Evolutionary conservation across 352 stramenopile species (phyloP).

Genomic region (Globisporangium lucens): DNA sequence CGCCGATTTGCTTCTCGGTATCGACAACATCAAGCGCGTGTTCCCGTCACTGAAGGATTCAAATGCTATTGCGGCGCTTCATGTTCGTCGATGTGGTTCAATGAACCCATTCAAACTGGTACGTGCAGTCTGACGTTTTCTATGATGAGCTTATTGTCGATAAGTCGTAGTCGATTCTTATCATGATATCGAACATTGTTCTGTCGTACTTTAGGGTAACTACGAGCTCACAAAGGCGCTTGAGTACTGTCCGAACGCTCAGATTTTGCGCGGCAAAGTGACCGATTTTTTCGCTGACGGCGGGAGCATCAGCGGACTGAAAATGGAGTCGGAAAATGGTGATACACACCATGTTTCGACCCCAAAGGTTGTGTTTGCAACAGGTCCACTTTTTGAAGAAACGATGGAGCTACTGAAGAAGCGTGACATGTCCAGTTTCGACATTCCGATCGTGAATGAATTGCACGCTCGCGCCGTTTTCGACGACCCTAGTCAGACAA

Average conservation of each 20-base stretch:
- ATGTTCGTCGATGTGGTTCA: conserved; percentile 69
- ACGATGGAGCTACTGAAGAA: conserved; percentile 62
- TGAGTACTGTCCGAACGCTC: conserved; percentile 56
- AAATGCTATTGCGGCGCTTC: conserved; percentile 49
- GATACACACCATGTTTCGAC: conserved; percentile 58
- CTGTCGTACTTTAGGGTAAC: conserved; percentile 23
- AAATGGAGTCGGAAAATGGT: conserved; percentile 47
- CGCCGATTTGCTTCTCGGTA: conserved; percentile 61
- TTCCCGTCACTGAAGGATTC: conserved; percentile 66
- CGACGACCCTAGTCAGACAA: conserved; percentile 53
- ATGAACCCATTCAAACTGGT: conserved; percentile 72
- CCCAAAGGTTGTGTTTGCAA: conserved; percentile 67
- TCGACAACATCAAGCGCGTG: conserved; percentile 47
- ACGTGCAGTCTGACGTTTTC: neutral
- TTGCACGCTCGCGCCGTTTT: conserved; percentile 67
- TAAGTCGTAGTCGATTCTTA: neutral
- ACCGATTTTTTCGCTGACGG: conserved; percentile 50
- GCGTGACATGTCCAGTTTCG: conserved; percentile 43
- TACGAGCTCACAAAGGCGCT: conserved; percentile 65
- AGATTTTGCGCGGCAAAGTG: conserved; percentile 59
- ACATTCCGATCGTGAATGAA: conserved; percentile 71
- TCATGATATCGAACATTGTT: neutral
- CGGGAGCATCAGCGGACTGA: conserved; percentile 50
- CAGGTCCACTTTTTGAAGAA: conserved; percentile 60
- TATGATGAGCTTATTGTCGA: too few relatives aligned